These are phyloP conservation scores for Stemphylium beticola DNA, from an alignment of 2,329 filamentous ascomycete species.

Conservation along the genomic window DNA sequence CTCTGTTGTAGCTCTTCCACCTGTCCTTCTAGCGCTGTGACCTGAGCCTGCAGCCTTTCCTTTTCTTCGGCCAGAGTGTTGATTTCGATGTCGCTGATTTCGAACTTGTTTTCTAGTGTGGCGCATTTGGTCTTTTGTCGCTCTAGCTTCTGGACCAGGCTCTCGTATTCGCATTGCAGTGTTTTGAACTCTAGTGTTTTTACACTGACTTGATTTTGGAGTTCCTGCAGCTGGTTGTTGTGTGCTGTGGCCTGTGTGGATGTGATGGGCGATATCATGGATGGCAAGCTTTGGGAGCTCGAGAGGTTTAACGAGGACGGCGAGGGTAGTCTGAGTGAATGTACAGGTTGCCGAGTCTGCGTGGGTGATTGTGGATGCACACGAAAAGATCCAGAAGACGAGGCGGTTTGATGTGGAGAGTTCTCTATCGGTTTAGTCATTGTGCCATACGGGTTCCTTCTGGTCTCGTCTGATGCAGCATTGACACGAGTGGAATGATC, in stretches of 20 bases:
- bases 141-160: constrained; percentile 59
- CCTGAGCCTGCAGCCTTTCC: constrained; percentile 55
- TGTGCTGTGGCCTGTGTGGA: constrained; percentile 41
- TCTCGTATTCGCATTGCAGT: constrained; percentile 61
- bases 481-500: constrained; percentile 19
- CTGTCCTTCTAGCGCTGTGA: constrained; percentile 56
- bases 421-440: constrained; percentile 21
- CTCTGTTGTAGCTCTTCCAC: constrained; percentile 57
- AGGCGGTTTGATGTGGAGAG: constrained; percentile 35
- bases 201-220: constrained; percentile 62
- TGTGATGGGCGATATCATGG: constrained; percentile 34
- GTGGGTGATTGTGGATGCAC: constrained; percentile 35
- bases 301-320: constrained; percentile 39
- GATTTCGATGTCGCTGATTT: constrained; percentile 50
- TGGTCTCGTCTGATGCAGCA: constrained; percentile 23
- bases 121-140: constrained; percentile 57
- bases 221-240: constrained; percentile 53
- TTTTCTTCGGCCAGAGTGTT: constrained; percentile 60
- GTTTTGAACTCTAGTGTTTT: constrained; percentile 61
- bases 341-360: constrained; percentile 31
- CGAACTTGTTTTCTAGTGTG: constrained; percentile 55
- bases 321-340: constrained; percentile 36
- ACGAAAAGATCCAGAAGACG: constrained; percentile 56
- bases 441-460: constrained; percentile 24
- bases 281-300: constrained; percentile 24